phyloP scores from a whole-genome alignment of 2,329 filamentous ascomycete species.

The Fusarium bactridioides region DNA sequence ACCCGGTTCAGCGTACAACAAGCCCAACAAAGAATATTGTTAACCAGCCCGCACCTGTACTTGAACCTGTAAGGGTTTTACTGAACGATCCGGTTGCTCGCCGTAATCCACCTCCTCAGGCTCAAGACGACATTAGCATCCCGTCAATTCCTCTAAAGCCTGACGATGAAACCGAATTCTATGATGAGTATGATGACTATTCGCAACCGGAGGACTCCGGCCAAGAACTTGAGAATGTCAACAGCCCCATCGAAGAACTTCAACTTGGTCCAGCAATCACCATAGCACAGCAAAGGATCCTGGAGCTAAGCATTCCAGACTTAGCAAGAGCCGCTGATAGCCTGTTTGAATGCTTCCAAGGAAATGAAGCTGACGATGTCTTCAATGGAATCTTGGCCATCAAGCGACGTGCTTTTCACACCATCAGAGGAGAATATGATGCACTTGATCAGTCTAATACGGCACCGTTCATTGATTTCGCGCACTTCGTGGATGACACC shows the following conservation, averaged over 20 bases:
- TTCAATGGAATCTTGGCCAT: slow-evolving; percentile 35
- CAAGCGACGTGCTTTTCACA: slow-evolving; percentile 40
- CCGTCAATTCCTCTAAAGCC: slow-evolving; percentile 17
- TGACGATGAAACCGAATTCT: slow-evolving; percentile 37
- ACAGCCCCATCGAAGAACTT: background rate
- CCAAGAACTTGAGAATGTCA: background rate
- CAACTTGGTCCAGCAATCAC: slow-evolving; percentile 7
- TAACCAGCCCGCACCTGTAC: background rate
- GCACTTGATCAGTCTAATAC: slow-evolving; percentile 7
- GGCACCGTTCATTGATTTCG: slow-evolving; percentile 43
- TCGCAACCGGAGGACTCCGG: slow-evolving; percentile 9
- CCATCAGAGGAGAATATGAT: slow-evolving; percentile 39
- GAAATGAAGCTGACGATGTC: slow-evolving; percentile 27
- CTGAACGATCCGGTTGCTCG: slow-evolving; percentile 24
- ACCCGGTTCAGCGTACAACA: background rate
- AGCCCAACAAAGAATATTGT: background rate
- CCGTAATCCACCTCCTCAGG: slow-evolving; percentile 34
- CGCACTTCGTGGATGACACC: background rate
- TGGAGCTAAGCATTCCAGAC: slow-evolving; percentile 39
- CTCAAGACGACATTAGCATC: slow-evolving; percentile 31
- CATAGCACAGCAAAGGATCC: slow-evolving; percentile 31
- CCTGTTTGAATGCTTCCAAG: slow-evolving; percentile 39
- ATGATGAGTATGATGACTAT: slow-evolving; percentile 5
- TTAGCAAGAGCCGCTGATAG: slow-evolving; percentile 40
- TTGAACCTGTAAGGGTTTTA: background rate